Evolutionary conservation across 2,329 filamentous ascomycete species (phyloP).

Genomic region (Cladosporium sp.): DNA sequence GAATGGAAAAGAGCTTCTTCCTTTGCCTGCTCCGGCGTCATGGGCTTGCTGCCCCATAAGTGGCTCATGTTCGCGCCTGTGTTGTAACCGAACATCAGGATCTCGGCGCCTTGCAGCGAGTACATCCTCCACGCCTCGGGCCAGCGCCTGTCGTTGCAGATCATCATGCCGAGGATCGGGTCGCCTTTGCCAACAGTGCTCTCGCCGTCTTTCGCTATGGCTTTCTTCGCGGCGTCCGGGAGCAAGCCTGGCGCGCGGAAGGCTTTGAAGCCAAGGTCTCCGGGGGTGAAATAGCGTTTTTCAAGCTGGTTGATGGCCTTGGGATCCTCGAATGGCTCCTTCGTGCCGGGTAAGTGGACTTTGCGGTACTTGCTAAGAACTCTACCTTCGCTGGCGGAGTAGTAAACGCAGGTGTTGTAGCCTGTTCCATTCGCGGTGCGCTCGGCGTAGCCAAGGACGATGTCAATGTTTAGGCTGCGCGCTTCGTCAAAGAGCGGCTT

Average conservation of each 20-base stretch:
- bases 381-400: conserved; percentile 37
- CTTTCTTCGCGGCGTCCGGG: conserved; percentile 31
- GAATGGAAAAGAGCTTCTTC: conserved; percentile 47
- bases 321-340: conserved; percentile 46
- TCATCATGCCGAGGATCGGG: conserved; percentile 49
- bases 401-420: conserved; percentile 50
- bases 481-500: conserved; percentile 47
- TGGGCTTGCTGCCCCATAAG: conserved; percentile 39
- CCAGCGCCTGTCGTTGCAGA: conserved; percentile 52
- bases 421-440: conserved; percentile 38
- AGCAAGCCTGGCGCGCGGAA: conserved; percentile 47
- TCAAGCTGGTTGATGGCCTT: conserved; percentile 49
- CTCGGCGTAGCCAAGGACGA: conserved; percentile 50
- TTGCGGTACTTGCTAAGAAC: conserved; percentile 51
- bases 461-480: conserved; percentile 42
- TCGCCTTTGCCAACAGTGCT: conserved; percentile 37
- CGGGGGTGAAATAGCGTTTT: conserved; percentile 50
- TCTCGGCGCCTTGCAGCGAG: conserved; percentile 46
- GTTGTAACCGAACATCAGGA: conserved; percentile 47
- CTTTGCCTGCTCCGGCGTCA: conserved; percentile 41
- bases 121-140: conserved; percentile 48
- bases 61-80: conserved; percentile 45
- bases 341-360: conserved; percentile 48
- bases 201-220: conserved; percentile 18
- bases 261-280: conserved; percentile 48